phyloP scores from a whole-genome alignment of 2,329 filamentous ascomycete genomes.

The Paraconiothyrium sp. region DNA sequence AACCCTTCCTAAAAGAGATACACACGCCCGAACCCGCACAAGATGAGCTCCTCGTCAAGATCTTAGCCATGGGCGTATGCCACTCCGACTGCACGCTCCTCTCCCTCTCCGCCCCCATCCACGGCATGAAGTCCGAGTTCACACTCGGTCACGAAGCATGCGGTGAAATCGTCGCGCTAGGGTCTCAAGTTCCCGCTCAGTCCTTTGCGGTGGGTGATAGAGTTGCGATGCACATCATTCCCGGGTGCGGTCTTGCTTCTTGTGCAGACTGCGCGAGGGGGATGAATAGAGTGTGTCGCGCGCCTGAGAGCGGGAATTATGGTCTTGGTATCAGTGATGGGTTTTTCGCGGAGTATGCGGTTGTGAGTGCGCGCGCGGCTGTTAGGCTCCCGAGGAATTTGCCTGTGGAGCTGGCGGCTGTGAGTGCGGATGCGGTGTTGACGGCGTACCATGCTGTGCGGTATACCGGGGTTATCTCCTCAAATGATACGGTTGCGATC shows the following conservation, averaged over 20 bases:
- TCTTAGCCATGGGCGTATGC: not conserved
- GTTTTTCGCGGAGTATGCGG: not conserved
- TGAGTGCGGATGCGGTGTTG: not conserved
- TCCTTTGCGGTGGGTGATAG: not conserved
- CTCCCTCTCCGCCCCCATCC: not conserved
- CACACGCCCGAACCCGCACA: not conserved
- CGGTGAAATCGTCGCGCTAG: not conserved
- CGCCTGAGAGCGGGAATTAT: not conserved
- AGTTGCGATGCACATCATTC: not conserved
- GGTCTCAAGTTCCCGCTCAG: not conserved
- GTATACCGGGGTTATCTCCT: not conserved
- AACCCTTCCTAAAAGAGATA: not conserved
- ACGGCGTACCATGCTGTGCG: constrained; percentile 3
- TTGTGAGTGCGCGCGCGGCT: not conserved
- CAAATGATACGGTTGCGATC: not conserved
- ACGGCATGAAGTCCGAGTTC: not conserved
- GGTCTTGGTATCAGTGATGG: not conserved
- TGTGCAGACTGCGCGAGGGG: not conserved
- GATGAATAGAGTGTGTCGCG: not conserved
- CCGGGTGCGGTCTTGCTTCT: not conserved
- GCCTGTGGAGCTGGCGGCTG: not conserved
- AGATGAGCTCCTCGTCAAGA: not conserved
- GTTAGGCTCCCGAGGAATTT: not conserved
- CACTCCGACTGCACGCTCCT: constrained; percentile 8
- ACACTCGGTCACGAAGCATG: constrained; percentile 3